A percentile compares a stretch with the other conserved stretches of the same genome.
These are phyloP conservation scores for Vanilla planifolia DNA, from an alignment of 106 monocot species.

Conservation along the genomic window DNA sequence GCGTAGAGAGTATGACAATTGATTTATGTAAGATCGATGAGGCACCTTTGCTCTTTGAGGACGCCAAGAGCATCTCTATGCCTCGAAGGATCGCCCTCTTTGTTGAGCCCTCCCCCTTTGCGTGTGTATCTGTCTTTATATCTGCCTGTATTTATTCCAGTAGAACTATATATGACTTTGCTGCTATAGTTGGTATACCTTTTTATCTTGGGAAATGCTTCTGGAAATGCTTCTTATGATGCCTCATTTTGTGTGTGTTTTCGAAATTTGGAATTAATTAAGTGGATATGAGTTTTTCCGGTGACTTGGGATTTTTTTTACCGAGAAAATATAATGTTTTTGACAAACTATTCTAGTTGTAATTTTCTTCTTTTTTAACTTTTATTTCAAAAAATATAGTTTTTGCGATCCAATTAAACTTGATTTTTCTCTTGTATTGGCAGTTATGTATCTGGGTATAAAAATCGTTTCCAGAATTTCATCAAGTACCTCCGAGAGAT, in stretches of 20 bases:
- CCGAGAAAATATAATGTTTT: no score
- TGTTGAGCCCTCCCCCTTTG: conserved; percentile 74
- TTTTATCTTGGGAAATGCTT: no score
- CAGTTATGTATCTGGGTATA: conserved; percentile 98
- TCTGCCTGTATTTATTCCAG: not conserved
- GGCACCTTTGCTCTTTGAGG: conserved; percentile 2
- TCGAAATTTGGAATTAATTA: no score
- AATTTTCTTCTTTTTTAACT: no score
- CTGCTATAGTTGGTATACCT: no score
- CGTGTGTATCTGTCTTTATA: conserved; percentile 22
- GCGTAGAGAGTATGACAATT: conserved; percentile 10
- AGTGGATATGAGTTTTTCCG: no score
- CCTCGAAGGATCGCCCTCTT: conserved; percentile 72
- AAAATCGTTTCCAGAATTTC: conserved; percentile 97
- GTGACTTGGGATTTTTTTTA: no score
- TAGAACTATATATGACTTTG: no score
- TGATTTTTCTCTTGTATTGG: conserved; percentile 5
- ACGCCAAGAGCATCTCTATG: conserved; percentile 17
- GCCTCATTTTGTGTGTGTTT: no score
- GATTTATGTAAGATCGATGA: conserved; percentile 5
- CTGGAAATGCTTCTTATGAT: no score
- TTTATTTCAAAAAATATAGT: no score
- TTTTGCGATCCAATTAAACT: not conserved
- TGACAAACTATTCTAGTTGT: no score
- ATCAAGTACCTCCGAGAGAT: conserved; percentile 87